Conservation (phyloP, 208 protist genomes). For the Sergeia podlipaevii region DNA sequence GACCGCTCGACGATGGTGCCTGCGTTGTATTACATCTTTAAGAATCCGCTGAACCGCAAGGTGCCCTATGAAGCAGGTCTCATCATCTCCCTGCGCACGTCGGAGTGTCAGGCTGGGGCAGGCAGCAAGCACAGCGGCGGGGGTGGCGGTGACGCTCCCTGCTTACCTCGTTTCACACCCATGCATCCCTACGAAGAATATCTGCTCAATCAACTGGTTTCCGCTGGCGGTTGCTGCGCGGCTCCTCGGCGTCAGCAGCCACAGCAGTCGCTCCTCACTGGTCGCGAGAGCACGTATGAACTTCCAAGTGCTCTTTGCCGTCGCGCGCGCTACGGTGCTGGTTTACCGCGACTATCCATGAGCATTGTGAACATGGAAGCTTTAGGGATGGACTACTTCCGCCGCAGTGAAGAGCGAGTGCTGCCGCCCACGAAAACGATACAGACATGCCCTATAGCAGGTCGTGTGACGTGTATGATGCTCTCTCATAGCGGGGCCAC, state of each 20-base stretch:
- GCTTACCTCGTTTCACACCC: constrained; percentile 24
- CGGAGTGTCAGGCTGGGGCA: too few relatives aligned
- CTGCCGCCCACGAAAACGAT: constrained; percentile 45
- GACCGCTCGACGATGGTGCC: constrained; percentile 16
- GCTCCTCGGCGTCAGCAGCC: constrained; percentile 9
- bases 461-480: constrained; percentile 53
- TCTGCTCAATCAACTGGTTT: constrained; percentile 42
- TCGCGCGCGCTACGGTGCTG: not conserved
- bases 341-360: constrained; percentile 4
- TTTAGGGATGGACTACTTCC: constrained; percentile 31
- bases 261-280: not conserved
- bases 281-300: constrained; percentile 1
- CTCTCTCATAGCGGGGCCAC: constrained; percentile 36
- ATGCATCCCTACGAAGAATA: constrained; percentile 67
- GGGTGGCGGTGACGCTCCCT: constrained; percentile 1
- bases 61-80: constrained; percentile 48
- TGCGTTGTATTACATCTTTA: constrained; percentile 48
- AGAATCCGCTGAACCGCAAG: constrained; percentile 39
- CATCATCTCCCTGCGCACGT: constrained; percentile 17
- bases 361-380: constrained; percentile 16
- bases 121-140: too few relatives aligned
- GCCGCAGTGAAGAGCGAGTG: constrained; percentile 53
- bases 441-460: constrained; percentile 41
- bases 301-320: not conserved
- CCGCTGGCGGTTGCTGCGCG: constrained; percentile 22